Conservation (phyloP, 2,329 filamentous ascomycete species). For the Phialophora macrospora region DNA sequence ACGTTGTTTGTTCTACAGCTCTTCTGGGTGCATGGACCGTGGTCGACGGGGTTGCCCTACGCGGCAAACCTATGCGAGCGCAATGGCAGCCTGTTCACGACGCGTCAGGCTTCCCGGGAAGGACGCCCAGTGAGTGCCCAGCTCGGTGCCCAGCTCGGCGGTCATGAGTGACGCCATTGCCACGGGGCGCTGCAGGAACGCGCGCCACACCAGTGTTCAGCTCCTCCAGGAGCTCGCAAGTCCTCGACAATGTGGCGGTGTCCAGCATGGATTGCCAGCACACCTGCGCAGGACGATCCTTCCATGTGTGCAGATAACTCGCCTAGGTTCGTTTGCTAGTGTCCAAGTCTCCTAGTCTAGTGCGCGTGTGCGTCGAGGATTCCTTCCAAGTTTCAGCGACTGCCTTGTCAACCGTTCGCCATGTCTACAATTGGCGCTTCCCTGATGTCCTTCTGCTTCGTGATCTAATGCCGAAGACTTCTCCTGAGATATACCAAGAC, state of each 20-base stretch:
- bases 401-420: not conserved
- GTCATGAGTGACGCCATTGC: not conserved
- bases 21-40: too few species aligned
- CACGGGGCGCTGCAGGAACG: slow-evolving; percentile 4
- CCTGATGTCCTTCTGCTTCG: not conserved
- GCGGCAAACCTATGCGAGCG: too few species aligned
- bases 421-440: not conserved
- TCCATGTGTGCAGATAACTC: slow-evolving; percentile 1
- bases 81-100: not conserved
- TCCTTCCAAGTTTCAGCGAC: slow-evolving; percentile 2
- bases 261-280: not conserved
- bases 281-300: slow-evolving; percentile 1
- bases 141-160: not conserved
- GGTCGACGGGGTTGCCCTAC: too few species aligned
- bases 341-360: not conserved
- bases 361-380: not conserved
- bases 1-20: too few species aligned
- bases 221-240: not conserved
- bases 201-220: not conserved
- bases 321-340: not conserved
- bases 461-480: not conserved
- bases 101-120: not conserved
- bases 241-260: not conserved
- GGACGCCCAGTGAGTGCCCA: too few species aligned
- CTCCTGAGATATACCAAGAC: not conserved